A percentile compares a stretch with the other conserved stretches of the same genome.
These are phyloP conservation scores for Erodium chrysanthum DNA, from an alignment of 441 rosid species.

Conservation along the genomic window DNA sequence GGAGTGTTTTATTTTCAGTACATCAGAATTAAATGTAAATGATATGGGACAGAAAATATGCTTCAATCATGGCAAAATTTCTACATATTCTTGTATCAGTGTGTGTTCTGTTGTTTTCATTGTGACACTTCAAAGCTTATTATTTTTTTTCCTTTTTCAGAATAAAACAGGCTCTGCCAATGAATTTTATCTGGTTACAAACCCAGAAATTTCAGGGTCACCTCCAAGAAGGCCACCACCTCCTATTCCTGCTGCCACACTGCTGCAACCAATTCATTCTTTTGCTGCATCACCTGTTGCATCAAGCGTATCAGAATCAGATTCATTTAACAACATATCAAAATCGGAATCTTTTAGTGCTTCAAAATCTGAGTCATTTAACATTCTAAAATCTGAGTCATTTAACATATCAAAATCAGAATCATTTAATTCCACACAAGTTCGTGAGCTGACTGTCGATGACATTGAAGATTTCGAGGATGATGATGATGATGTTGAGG, in stretches of 20 bases:
- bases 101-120: background rate
- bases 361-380: constrained; percentile 3
- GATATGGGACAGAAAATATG: background rate
- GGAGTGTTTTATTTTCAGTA: background rate
- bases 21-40: background rate
- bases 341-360: background rate
- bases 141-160: constrained; percentile 36
- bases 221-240: constrained; percentile 95
- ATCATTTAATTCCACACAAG: constrained; percentile 59
- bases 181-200: constrained; percentile 84
- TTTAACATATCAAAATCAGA: constrained; percentile 17
- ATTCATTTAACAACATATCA: constrained; percentile 3
- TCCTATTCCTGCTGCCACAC: constrained; percentile 33
- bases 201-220: constrained; percentile 69
- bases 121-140: constrained; percentile 11
- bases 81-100: background rate
- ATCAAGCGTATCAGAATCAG: constrained; percentile 27
- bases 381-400: constrained; percentile 30
- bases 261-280: constrained; percentile 35
- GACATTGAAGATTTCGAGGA: constrained; percentile 96
- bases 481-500: constrained; percentile 57
- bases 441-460: constrained; percentile 81
- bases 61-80: background rate
- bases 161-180: constrained; percentile 50
- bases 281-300: constrained; percentile 52